A percentile compares a stretch with the other conserved stretches of the same genome.
These are phyloP conservation scores for Diplodia intermedia DNA, from an alignment of 2,329 filamentous ascomycete species.

Conservation along the genomic window DNA sequence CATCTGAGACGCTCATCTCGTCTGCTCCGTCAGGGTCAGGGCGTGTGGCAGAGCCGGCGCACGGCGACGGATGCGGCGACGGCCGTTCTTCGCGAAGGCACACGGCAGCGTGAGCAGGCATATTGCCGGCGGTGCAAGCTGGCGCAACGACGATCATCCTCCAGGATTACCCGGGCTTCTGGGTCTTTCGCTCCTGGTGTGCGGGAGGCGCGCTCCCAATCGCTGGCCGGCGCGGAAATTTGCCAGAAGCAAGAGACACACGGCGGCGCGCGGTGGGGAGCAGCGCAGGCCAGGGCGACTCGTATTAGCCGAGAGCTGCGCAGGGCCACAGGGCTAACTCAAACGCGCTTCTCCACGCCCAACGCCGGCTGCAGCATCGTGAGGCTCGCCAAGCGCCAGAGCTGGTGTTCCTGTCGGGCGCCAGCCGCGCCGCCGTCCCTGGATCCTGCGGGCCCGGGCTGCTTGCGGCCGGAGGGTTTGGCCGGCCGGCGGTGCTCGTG, in stretches of 20 bases:
- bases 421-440: neutral
- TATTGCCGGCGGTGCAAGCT: slow-evolving; percentile 7
- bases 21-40: slow-evolving; percentile 1
- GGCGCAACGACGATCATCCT: slow-evolving; percentile 29
- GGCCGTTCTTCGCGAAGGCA: slow-evolving; percentile 8
- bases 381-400: slow-evolving; percentile 17
- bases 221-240: slow-evolving; percentile 26
- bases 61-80: slow-evolving; percentile 20
- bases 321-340: slow-evolving; percentile 5
- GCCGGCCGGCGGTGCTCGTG: slow-evolving; percentile 7
- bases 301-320: slow-evolving; percentile 24
- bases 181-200: slow-evolving; percentile 8
- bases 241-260: slow-evolving; percentile 26
- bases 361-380: slow-evolving; percentile 8
- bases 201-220: slow-evolving; percentile 16
- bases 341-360: slow-evolving; percentile 22
- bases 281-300: slow-evolving; percentile 2
- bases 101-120: slow-evolving; percentile 21
- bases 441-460: no score
- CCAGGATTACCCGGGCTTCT: slow-evolving; percentile 26
- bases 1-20: slow-evolving; percentile 21
- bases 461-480: no score
- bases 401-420: neutral
- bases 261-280: slow-evolving; percentile 6
- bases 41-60: neutral